phyloP scores from a whole-genome alignment of 192 early-diverging fungal genomes.

The Irineochytrium annulatum region DNA sequence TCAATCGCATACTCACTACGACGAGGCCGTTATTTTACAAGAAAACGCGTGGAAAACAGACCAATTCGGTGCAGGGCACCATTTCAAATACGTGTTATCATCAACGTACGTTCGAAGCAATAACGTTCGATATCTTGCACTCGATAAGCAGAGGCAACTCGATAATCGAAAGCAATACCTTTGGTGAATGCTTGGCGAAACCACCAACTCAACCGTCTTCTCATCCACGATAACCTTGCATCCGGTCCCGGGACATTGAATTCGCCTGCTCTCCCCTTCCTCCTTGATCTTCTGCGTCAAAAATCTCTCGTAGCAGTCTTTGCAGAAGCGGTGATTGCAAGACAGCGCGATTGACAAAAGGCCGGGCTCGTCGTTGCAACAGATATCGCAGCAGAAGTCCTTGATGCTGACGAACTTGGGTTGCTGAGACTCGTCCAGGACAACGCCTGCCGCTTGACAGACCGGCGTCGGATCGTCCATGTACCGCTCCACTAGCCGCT shows the following conservation, averaged over 20 bases:
- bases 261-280: slow-evolving; percentile 85
- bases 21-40: background rate
- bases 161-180: slow-evolving; percentile 55
- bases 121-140: slow-evolving; percentile 63
- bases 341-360: slow-evolving; percentile 59
- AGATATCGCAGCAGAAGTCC: slow-evolving; percentile 84
- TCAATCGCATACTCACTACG: slow-evolving; percentile 78
- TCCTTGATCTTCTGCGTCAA: slow-evolving; percentile 77
- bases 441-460: slow-evolving; percentile 65
- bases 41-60: background rate
- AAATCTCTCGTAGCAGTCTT: slow-evolving; percentile 81
- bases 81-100: slow-evolving; percentile 73
- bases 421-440: slow-evolving; percentile 41
- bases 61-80: slow-evolving; percentile 97
- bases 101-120: slow-evolving; percentile 90
- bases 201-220: slow-evolving; percentile 67
- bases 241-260: slow-evolving; percentile 72
- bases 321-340: slow-evolving; percentile 88
- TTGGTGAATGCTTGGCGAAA: slow-evolving; percentile 46
- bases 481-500: slow-evolving; percentile 70
- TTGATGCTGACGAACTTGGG: slow-evolving; percentile 25
- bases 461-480: slow-evolving; percentile 66
- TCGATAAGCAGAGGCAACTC: background rate
- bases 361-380: slow-evolving; percentile 64
- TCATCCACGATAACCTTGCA: slow-evolving; percentile 85